A percentile compares a stretch with the other conserved stretches of the same genome.
Conservation (phyloP, 148 eudicot genomes). For the Chenopodium album region DNA sequence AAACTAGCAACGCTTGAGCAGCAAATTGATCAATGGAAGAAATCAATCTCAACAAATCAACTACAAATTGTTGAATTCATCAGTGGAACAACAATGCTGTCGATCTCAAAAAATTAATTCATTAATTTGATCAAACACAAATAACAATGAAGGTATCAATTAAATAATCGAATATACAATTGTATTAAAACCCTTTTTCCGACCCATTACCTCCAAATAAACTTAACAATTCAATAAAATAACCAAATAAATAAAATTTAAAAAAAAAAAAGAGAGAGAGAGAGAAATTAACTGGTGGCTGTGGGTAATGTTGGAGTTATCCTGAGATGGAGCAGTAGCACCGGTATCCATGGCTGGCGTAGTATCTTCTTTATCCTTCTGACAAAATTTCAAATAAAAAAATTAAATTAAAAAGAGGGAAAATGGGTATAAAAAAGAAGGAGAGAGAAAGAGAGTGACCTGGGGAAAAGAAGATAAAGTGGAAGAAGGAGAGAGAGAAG, state of each 20-base stretch:
- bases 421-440: neutral
- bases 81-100: no score
- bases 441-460: neutral
- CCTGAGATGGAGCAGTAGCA: neutral
- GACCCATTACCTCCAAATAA: no score
- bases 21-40: no score
- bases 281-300: neutral
- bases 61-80: no score
- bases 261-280: neutral
- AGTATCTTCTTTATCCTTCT: neutral
- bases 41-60: no score
- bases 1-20: no score
- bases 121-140: no score
- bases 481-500: neutral
- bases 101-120: no score
- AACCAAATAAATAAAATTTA: neutral
- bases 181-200: no score
- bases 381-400: neutral
- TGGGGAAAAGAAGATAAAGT: neutral
- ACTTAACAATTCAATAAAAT: neutral
- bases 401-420: neutral
- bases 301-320: neutral
- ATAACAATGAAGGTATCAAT: no score
- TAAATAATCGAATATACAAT: no score
- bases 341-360: neutral